Evolutionary conservation across 2,329 filamentous ascomycete species (phyloP).

Genomic region (Botrytis cinerea): DNA sequence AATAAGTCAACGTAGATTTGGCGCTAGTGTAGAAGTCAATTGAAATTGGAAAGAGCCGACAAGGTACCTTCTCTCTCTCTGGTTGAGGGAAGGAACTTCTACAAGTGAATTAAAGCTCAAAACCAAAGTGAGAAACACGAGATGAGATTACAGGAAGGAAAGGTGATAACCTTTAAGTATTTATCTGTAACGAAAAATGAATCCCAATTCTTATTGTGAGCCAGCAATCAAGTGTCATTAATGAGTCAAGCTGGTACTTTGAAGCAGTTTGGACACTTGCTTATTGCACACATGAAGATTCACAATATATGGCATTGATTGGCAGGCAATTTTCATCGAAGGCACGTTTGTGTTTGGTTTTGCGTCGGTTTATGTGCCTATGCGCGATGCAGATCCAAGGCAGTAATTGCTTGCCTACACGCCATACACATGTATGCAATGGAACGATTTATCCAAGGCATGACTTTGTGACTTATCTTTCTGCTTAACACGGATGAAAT

Average conservation of each 20-base stretch:
- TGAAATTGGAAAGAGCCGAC: neutral
- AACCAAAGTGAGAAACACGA: neutral
- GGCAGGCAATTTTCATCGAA: too few relatives aligned
- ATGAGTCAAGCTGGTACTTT: neutral
- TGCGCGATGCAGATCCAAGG: neutral
- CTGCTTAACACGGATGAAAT: neutral
- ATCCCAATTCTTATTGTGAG: neutral
- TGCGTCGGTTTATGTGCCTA: neutral
- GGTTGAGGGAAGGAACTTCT: neutral
- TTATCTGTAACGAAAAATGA: neutral
- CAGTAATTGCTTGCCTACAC: neutral
- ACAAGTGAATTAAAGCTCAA: neutral
- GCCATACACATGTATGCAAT: neutral
- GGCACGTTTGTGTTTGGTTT: neutral
- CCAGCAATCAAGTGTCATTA: neutral
- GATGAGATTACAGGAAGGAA: neutral
- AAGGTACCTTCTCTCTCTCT: neutral
- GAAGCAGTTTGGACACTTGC: neutral
- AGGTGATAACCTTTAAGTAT: neutral
- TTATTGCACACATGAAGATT: neutral
- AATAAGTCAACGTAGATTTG: neutral
- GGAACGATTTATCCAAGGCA: neutral
- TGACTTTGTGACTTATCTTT: neutral
- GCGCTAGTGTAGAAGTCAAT: neutral
- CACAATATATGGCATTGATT: too few relatives aligned